Percentiles rank a stretch among this genome's conserved stretches.
Conservation (phyloP, 257 asterid species). For the Solanum gracilifrons region DNA sequence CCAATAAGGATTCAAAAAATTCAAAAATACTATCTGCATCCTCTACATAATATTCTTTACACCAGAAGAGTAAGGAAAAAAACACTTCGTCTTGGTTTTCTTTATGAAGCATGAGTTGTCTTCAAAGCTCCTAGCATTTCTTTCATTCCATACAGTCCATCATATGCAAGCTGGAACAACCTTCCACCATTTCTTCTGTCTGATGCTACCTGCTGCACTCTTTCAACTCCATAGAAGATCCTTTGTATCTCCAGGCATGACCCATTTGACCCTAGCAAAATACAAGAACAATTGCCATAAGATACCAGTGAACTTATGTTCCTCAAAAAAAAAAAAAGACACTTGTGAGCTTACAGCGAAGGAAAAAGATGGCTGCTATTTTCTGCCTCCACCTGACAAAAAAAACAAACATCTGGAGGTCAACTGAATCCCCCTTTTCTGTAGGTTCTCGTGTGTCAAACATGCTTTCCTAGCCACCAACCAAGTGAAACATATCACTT, state of each 20-base stretch:
- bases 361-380: not conserved
- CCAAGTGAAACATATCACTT: not conserved
- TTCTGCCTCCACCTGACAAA: not conserved
- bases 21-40: not conserved
- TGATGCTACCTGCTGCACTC: not conserved
- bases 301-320: not conserved
- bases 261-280: not conserved
- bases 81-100: not conserved
- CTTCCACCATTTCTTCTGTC: not conserved
- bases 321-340: not conserved
- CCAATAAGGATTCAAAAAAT: not conserved
- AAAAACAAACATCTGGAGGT: not conserved
- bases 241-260: not conserved
- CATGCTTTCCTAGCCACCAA: not conserved
- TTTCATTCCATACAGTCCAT: not conserved
- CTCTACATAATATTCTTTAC: not conserved
- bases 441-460: not conserved
- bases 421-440: not conserved
- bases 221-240: not conserved
- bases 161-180: not conserved
- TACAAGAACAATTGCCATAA: not conserved
- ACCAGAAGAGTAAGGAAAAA: not conserved
- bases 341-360: not conserved
- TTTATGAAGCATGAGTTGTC: not conserved
- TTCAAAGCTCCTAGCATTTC: not conserved